Evolutionary conservation across 1,139 yeast genomes (phyloP).

Genomic region (Dujonia santamariae): DNA sequence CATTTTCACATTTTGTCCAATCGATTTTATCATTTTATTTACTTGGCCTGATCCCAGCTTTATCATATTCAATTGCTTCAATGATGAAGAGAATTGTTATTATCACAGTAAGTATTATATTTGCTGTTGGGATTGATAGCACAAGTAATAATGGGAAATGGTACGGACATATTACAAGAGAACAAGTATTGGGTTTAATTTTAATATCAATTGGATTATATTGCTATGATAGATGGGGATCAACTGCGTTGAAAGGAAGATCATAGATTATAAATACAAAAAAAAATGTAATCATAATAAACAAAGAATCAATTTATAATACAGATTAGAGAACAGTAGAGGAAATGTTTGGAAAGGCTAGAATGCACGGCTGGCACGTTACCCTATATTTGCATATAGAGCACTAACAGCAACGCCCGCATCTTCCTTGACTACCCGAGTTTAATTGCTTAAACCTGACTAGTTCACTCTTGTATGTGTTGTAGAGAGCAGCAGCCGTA

Average conservation of each 20-base stretch:
- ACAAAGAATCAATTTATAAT: background rate
- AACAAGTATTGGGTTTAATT: slow-evolving; percentile 28
- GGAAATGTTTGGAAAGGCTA: slow-evolving; percentile 45
- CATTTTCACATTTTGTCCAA: slow-evolving; percentile 35
- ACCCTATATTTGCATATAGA: slow-evolving; percentile 5
- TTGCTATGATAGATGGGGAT: slow-evolving; percentile 43
- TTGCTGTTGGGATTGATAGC: slow-evolving; percentile 18
- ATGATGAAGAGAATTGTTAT: slow-evolving; percentile 43
- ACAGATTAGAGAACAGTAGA: slow-evolving; percentile 6
- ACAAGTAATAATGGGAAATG: slow-evolving; percentile 16
- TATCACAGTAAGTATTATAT: slow-evolving; percentile 31
- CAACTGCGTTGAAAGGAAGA: slow-evolving; percentile 11
- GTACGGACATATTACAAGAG: slow-evolving; percentile 27
- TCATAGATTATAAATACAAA: slow-evolving; percentile 1
- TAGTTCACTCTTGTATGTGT: slow-evolving; percentile 50
- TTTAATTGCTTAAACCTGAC: slow-evolving; percentile 16
- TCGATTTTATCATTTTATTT: slow-evolving; percentile 35
- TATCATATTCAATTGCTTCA: slow-evolving; percentile 41
- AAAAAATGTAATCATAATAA: background rate
- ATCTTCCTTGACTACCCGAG: slow-evolving; percentile 40
- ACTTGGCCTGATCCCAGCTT: slow-evolving; percentile 38
- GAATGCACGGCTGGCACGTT: slow-evolving; percentile 40
- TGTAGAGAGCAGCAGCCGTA: slow-evolving; percentile 52
- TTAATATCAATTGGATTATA: slow-evolving; percentile 35
- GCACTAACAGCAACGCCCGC: slow-evolving; percentile 34